Conservation (phyloP, 306 rosid genomes). For the Comarum palustre region DNA sequence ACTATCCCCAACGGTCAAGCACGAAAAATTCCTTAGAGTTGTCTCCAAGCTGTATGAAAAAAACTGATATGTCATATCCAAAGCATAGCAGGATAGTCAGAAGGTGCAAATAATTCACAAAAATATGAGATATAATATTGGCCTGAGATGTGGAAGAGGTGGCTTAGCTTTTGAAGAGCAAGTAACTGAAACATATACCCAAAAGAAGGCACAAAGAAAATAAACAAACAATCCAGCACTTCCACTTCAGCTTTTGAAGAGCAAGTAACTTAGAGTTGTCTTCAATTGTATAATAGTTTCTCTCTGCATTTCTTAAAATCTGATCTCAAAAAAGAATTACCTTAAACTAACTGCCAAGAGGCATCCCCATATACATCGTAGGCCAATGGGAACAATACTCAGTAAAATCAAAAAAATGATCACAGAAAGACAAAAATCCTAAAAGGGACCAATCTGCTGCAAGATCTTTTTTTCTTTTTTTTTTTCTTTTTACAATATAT, state of each 20-base stretch:
- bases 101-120: neutral
- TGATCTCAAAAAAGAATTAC: neutral
- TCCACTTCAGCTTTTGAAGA: too few species aligned
- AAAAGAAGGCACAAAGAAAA: neutral
- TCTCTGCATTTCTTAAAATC: neutral
- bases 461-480: neutral
- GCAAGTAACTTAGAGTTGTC: too few species aligned
- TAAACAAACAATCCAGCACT: neutral
- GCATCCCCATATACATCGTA: neutral
- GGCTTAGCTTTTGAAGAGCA: neutral
- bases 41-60: conserved; percentile 74
- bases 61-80: neutral
- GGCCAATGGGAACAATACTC: neutral
- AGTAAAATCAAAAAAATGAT: conserved; percentile 11
- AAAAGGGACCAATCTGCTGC: conserved; percentile 11
- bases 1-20: conserved; percentile 92
- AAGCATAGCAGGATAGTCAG: neutral
- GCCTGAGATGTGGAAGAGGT: neutral
- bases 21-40: conserved; percentile 86
- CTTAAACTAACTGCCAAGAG: neutral
- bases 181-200: neutral
- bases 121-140: neutral
- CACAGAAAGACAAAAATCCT: neutral
- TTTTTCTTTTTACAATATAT: neutral
- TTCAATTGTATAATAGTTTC: neutral